These are phyloP conservation scores for Rubia balearica DNA, from an alignment of 305 asterid genomes.

Conservation along the genomic window DNA sequence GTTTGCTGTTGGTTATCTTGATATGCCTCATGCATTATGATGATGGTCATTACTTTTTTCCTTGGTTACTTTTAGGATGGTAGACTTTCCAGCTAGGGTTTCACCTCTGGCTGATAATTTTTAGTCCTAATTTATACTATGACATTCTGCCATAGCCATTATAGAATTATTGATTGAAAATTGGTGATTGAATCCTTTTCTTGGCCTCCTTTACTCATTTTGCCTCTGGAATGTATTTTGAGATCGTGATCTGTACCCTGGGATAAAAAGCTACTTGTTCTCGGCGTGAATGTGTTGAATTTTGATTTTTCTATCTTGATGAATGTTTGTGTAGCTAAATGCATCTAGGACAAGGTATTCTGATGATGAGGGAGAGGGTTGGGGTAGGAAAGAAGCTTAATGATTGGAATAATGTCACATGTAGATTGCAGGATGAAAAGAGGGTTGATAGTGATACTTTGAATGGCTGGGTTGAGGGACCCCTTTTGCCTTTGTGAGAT, in stretches of 20 bases:
- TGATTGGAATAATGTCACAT: slow-evolving; percentile 18
- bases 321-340: not conserved
- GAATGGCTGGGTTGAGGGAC: slow-evolving; percentile 6
- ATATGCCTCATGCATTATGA: slow-evolving; percentile 29
- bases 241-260: not conserved
- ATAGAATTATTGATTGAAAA: slow-evolving; percentile 5
- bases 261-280: not conserved
- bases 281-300: not conserved
- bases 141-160: slow-evolving; percentile 7
- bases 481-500: slow-evolving; percentile 8
- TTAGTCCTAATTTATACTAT: slow-evolving; percentile 4
- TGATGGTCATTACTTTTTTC: slow-evolving; percentile 17
- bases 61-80: slow-evolving; percentile 12
- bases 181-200: not conserved
- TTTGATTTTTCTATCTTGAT: not conserved
- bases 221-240: not conserved
- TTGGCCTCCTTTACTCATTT: not conserved
- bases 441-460: not conserved
- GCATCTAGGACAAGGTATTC: not conserved
- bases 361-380: not conserved
- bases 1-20: slow-evolving; percentile 21
- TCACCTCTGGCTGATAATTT: slow-evolving; percentile 6
- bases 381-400: slow-evolving; percentile 8
- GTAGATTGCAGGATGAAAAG: slow-evolving; percentile 14
- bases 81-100: slow-evolving; percentile 19